Evolutionary conservation across 768 basidiomycete genomes (phyloP), one percentile per base, ranked within the genome.

Genomic region (Kwoniella europaea): DNA sequence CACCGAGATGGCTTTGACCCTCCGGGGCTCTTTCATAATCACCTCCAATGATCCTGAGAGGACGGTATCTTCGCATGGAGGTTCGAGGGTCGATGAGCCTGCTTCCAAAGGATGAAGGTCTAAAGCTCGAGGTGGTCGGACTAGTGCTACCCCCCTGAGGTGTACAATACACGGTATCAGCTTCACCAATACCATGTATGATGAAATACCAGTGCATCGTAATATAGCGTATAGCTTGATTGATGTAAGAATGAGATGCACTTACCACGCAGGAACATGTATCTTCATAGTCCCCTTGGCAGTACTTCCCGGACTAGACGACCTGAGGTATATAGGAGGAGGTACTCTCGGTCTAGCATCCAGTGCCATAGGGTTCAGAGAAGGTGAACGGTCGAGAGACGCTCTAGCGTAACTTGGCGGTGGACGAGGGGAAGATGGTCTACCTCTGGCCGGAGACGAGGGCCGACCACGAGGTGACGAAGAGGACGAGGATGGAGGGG

Each of bases 31-130:
- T 67, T 79, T 78, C 81, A 80, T 82, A 43, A 75, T 76, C 13
- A 83, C 76, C 57, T 82, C 81, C 10, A 82, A 54, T 3, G 73
- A 62, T 13, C 80, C 80, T 50, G 73, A 69, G 13, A 83, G 62
- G 41, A 83, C 71, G 10, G 79, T 79, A 65, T 83, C 82, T 44
- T 83, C 80, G 16, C 67, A 44, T 4, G 82, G 80, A 3, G 74
- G 73, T 57, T 76, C 71, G 16, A 63, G 43, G 7, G 42, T 54
- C 15, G n/a, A 52, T 10, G 63, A 42, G 10, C 64, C 72, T 9
- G 53, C 27, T 46, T 79, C 76, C 3, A 74, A 50, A 9, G 77
- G 75, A 35, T 76, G 75, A 7, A 76, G 65, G 6, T 79, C 75
- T 22, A 72, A 35, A 3, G 13, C 46, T 15, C 73, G 56, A 2